Percentiles rank a stretch among this genome's conserved stretches.
Conservation (phyloP, 805 yeast species). For the Metschnikowia kofuensis region DNA sequence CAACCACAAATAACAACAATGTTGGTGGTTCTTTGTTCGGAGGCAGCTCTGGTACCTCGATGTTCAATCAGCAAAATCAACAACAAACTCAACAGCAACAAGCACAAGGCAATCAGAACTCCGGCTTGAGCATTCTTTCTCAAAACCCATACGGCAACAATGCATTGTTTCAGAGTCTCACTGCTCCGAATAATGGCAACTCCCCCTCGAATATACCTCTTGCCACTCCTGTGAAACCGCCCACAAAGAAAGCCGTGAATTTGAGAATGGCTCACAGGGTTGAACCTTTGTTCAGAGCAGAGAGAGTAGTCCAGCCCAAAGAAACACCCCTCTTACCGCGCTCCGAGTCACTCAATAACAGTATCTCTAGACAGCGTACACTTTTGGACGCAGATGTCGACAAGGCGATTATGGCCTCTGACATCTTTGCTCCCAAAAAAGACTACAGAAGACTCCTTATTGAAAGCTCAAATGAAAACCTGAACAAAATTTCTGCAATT, state of each 20-base stretch:
- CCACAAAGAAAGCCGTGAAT: slow-evolving; percentile 55
- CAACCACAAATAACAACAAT: slow-evolving; percentile 12
- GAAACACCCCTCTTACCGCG: slow-evolving; percentile 9
- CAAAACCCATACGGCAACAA: slow-evolving; percentile 76
- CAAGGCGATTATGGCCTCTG: slow-evolving; percentile 66
- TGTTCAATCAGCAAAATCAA: slow-evolving; percentile 27
- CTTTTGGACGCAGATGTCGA: slow-evolving; percentile 43
- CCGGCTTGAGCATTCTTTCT: slow-evolving; percentile 25
- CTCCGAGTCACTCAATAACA: slow-evolving; percentile 6
- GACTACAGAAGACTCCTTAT: slow-evolving; percentile 54
- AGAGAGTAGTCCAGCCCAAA: not conserved
- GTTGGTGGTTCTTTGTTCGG: slow-evolving; percentile 21
- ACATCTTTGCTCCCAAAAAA: slow-evolving; percentile 63
- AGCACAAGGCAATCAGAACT: not conserved
- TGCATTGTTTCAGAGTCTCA: slow-evolving; percentile 56
- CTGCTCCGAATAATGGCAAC: slow-evolving; percentile 24
- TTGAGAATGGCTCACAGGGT: slow-evolving; percentile 56
- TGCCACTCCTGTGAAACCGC: slow-evolving; percentile 18
- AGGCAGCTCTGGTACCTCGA: slow-evolving; percentile 19
- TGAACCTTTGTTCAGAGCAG: slow-evolving; percentile 47
- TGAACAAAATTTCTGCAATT: not conserved
- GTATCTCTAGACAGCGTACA: slow-evolving; percentile 2
- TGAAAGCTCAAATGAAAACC: slow-evolving; percentile 36
- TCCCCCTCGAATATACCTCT: slow-evolving; percentile 28
- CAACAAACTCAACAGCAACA: slow-evolving; percentile 19